Conservation (phyloP, 768 basidiomycete species). For the Lactarius indigo region DNA sequence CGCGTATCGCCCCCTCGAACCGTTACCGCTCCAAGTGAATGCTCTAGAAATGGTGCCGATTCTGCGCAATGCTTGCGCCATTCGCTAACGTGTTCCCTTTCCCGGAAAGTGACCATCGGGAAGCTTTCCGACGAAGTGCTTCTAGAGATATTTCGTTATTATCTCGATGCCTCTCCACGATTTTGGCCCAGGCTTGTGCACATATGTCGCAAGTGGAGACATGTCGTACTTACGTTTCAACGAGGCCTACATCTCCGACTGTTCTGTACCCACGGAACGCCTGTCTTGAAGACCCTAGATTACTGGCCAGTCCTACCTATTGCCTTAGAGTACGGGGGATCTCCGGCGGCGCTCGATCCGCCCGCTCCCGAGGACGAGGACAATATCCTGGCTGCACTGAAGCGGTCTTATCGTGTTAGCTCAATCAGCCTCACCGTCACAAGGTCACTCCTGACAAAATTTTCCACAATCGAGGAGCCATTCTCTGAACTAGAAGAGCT, state of each 20-base stretch:
- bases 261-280: neutral
- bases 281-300: neutral
- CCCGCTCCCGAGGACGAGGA: neutral
- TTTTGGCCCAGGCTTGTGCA: neutral
- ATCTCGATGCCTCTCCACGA: neutral
- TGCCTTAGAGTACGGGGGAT: neutral
- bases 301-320: neutral
- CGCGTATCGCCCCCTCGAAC: accelerated
- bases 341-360: neutral
- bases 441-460: neutral
- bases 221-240: neutral
- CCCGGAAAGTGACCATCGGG: neutral
- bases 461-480: neutral
- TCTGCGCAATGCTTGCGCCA: neutral
- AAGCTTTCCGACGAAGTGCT: neutral
- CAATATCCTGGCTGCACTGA: neutral
- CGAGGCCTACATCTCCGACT: neutral
- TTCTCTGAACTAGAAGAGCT: too few relatives aligned
- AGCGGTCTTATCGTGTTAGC: neutral
- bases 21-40: neutral
- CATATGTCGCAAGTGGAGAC: neutral
- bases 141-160: neutral
- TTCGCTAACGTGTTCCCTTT: neutral
- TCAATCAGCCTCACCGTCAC: neutral
- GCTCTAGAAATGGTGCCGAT: neutral